Evolutionary conservation across 371 early-diverging fungal genomes (phyloP).

Genomic region (Syncephalis plumigaleata): DNA sequence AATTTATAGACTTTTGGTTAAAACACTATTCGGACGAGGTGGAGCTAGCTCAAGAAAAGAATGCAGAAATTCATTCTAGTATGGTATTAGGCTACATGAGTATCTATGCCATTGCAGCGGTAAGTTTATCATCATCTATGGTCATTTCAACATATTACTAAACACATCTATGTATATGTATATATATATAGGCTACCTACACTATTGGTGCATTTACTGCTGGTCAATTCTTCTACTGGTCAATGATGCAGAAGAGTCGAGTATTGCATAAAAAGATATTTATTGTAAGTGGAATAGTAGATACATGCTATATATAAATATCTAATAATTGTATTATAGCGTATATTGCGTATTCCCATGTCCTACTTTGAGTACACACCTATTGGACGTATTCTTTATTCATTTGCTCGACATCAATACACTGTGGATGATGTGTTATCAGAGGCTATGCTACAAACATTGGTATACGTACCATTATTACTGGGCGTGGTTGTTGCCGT

Average conservation of each 20-base stretch:
- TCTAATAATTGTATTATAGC: too few species aligned
- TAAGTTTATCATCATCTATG: constrained; percentile 1
- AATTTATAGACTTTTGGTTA: background rate
- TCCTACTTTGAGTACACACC: constrained; percentile 63
- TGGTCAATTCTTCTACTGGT: constrained; percentile 17
- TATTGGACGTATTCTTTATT: constrained; percentile 49
- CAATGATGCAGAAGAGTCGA: constrained; percentile 15
- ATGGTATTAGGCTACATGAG: constrained; percentile 22
- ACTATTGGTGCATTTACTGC: constrained; percentile 17
- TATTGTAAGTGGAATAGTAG: too few species aligned
- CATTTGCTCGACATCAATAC: constrained; percentile 55
- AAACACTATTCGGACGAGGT: too few species aligned
- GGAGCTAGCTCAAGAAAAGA: too few species aligned
- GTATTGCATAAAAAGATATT: constrained; percentile 19
- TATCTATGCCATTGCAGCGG: constrained; percentile 23
- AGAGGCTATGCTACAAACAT: constrained; percentile 10
- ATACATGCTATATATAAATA: too few species aligned
- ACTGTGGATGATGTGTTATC: constrained; percentile 45
- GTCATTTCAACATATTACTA: too few species aligned
- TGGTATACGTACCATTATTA: constrained; percentile 35
- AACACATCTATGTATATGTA: too few species aligned
- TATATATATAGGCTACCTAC: constrained; percentile 8
- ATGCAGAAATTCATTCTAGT: background rate
- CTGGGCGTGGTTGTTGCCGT: constrained; percentile 34
- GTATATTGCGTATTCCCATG: constrained; percentile 25